Conservation (phyloP, 805 yeast species). For the Yamadazyma laniorum region DNA sequence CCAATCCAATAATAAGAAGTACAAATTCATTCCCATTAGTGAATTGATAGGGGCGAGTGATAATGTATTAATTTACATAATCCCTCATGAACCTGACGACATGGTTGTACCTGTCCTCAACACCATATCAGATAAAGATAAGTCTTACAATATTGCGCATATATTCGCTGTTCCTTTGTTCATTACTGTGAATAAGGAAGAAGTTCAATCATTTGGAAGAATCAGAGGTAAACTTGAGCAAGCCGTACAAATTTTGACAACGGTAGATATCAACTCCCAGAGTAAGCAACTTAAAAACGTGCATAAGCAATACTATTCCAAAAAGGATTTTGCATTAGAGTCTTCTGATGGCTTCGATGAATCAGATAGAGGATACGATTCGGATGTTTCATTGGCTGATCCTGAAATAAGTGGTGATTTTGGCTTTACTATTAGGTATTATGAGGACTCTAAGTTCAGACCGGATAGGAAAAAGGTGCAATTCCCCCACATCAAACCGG, state of each 20-base stretch:
- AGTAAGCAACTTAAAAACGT: constrained; percentile 19
- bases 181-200: constrained; percentile 53
- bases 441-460: constrained; percentile 8
- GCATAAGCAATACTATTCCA: constrained; percentile 18
- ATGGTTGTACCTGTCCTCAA: constrained; percentile 60
- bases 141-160: constrained; percentile 36
- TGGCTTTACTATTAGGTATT: constrained; percentile 47
- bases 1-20: constrained; percentile 53
- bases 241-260: constrained; percentile 24
- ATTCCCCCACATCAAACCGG: constrained; percentile 47
- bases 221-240: constrained; percentile 58
- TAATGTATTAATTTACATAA: constrained; percentile 59
- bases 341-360: constrained; percentile 12
- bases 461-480: constrained; percentile 29
- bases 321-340: constrained; percentile 26
- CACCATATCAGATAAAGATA: constrained; percentile 35
- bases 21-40: constrained; percentile 60
- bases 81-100: constrained; percentile 43
- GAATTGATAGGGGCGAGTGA: constrained; percentile 67
- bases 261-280: constrained; percentile 21
- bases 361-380: constrained; percentile 37
- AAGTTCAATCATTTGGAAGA: constrained; percentile 52
- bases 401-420: constrained; percentile 50
- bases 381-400: constrained; percentile 52
- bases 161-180: constrained; percentile 79